Percentiles rank a stretch among this genome's conserved stretches.
Conservation (phyloP, 352 stramenopile species). For the Pythium sukuiense region DNA sequence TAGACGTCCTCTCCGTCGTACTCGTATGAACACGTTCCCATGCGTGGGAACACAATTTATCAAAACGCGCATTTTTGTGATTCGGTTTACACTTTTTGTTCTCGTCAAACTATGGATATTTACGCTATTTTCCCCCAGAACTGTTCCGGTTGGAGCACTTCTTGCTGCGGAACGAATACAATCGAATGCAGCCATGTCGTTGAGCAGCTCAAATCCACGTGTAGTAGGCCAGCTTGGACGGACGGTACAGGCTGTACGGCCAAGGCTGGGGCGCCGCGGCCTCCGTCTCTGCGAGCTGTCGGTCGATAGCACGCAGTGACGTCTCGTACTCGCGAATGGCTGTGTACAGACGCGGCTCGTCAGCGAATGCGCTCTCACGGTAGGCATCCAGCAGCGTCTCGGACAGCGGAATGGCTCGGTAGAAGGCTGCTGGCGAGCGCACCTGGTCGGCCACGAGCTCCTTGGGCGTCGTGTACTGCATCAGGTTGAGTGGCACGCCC, state of each 20-base stretch:
- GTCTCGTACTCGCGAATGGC: slow-evolving; percentile 25
- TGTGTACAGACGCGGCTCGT: slow-evolving; percentile 16
- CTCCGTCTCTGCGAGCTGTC: slow-evolving; percentile 20
- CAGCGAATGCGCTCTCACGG: slow-evolving; percentile 14
- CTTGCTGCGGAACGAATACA: background rate
- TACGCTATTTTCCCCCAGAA: too few species aligned
- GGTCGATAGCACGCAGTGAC: slow-evolving; percentile 16
- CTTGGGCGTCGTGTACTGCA: slow-evolving; percentile 16
- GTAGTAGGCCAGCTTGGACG: slow-evolving; percentile 24
- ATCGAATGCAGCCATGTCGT: background rate
- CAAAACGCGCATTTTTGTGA: too few species aligned
- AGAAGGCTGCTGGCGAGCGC: slow-evolving; percentile 16
- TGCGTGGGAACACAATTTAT: too few species aligned
- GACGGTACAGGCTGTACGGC: slow-evolving; percentile 24
- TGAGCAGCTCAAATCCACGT: slow-evolving; percentile 20
- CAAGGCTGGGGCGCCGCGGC: slow-evolving; percentile 11
- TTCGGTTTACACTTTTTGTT: background rate
- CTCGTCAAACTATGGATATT: background rate
- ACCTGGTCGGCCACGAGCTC: slow-evolving; percentile 16
- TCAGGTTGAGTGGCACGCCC: slow-evolving; percentile 8
- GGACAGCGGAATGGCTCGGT: slow-evolving; percentile 15
- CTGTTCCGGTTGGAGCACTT: background rate
- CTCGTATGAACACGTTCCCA: too few species aligned
- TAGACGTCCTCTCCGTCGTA: background rate
- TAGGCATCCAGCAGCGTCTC: slow-evolving; percentile 28